A percentile compares a stretch with the other conserved stretches of the same genome.
Evolutionary conservation across 208 protist genomes (phyloP).

Genomic region (Leishmania lainsoni): DNA sequence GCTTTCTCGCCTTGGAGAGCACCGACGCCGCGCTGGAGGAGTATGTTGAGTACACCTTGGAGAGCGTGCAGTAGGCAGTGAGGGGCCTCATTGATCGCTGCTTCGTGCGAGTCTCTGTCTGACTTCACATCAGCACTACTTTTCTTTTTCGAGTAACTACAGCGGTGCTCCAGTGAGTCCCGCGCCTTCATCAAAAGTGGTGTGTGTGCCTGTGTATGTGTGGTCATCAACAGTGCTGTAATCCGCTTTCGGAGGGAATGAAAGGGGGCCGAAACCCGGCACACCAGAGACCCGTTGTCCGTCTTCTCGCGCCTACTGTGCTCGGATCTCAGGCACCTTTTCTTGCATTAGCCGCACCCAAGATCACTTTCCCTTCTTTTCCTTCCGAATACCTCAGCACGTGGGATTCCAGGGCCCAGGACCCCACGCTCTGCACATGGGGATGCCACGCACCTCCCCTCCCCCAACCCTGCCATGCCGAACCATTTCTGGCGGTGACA

Average conservation of each 20-base stretch:
- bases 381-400: not conserved
- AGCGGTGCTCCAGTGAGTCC: not conserved
- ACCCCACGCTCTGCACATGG: not conserved
- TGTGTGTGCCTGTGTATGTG: not conserved
- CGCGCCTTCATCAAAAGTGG: not conserved
- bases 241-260: not conserved
- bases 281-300: not conserved
- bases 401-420: not conserved
- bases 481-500: not conserved
- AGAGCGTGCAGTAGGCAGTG: not conserved
- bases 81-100: not conserved
- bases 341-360: not conserved
- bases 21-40: constrained; percentile 47
- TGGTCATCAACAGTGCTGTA: not conserved
- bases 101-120: not conserved
- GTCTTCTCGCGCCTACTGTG: not conserved
- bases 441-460: not conserved
- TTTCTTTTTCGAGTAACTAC: constrained; percentile 9
- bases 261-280: not conserved
- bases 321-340: not conserved
- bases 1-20: constrained; percentile 57
- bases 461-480: not conserved
- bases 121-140: not conserved
- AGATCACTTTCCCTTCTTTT: not conserved
- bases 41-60: constrained; percentile 43